A percentile compares a stretch with the other conserved stretches of the same genome.
These are phyloP conservation scores for Xylariomycetidae sp. DNA, from an alignment of 2,329 filamentous ascomycete genomes.

Conservation along the genomic window DNA sequence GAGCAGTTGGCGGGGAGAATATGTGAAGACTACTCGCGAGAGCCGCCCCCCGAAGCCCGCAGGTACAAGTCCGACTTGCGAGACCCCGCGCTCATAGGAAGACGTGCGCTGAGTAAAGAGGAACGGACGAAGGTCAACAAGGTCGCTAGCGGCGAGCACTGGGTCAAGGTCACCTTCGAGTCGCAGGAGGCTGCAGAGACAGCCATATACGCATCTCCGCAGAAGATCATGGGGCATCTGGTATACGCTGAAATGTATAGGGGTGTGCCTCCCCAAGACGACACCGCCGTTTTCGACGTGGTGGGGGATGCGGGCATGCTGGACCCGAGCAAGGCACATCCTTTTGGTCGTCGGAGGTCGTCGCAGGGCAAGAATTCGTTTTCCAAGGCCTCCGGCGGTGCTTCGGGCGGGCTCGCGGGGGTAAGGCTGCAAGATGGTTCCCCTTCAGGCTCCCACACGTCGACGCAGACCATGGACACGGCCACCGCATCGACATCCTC, in stretches of 20 bases:
- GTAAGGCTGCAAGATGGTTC: constrained; percentile 30
- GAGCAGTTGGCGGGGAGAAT: constrained; percentile 82
- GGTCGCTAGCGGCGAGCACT: constrained; percentile 80
- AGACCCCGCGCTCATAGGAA: constrained; percentile 65
- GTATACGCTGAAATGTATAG: constrained; percentile 69
- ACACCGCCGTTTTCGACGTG: constrained; percentile 57
- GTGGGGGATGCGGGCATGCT: constrained; percentile 34
- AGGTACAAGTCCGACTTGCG: constrained; percentile 72
- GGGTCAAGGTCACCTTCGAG: constrained; percentile 85
- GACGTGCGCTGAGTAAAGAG: constrained; percentile 60
- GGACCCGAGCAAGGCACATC: no score
- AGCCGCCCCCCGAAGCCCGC: constrained; percentile 66
- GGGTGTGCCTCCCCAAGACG: constrained; percentile 58
- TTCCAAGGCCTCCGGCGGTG: constrained; percentile 27
- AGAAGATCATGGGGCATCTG: constrained; percentile 64
- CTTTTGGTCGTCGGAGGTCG: no score
- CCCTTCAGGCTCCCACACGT: constrained; percentile 42
- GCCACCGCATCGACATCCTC: constrained; percentile 37
- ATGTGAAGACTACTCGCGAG: constrained; percentile 88
- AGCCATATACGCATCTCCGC: constrained; percentile 65
- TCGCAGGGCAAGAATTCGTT: no score
- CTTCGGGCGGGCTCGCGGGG: constrained; percentile 5
- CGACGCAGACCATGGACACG: constrained; percentile 55
- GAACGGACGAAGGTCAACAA: constrained; percentile 76
- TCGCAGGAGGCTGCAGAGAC: constrained; percentile 66